Conservation (phyloP, 2,329 filamentous ascomycete genomes). For the Tolypocladium tundrense region DNA sequence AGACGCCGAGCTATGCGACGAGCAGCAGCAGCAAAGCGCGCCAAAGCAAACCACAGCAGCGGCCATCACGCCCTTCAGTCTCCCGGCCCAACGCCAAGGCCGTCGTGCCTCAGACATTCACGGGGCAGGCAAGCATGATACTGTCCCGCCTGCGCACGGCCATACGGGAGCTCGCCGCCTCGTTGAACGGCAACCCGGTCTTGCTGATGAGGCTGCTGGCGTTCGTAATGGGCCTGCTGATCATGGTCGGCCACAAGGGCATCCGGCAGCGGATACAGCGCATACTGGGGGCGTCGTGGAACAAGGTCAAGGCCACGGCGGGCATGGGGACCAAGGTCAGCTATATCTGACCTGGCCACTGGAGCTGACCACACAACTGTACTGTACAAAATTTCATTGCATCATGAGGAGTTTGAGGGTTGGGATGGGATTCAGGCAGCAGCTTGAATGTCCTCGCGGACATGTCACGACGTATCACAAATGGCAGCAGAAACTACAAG, state of each 20-base stretch:
- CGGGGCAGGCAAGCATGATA: conserved; percentile 40
- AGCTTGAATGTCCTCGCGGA: background rate
- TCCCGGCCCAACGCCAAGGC: conserved; percentile 19
- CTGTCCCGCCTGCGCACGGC: conserved; percentile 40
- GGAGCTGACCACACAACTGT: conserved; percentile 3
- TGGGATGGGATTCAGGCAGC: background rate
- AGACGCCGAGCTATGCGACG: conserved; percentile 25
- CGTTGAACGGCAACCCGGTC: conserved; percentile 46
- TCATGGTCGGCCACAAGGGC: conserved; percentile 65
- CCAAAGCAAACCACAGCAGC: conserved; percentile 15
- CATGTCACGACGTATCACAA: background rate
- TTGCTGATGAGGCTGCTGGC: conserved; percentile 55
- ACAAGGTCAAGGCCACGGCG: conserved; percentile 71
- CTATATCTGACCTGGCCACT: conserved; percentile 57
- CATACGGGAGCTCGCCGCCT: conserved; percentile 38
- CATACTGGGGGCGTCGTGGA: conserved; percentile 61
- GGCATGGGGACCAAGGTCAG: conserved; percentile 97
- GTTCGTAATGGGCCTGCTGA: conserved; percentile 68
- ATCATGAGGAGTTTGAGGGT: conserved; percentile 18
- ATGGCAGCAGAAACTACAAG: background rate
- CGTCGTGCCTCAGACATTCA: conserved; percentile 25
- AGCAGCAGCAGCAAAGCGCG: conserved; percentile 23
- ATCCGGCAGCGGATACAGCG: conserved; percentile 65
- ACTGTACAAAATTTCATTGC: conserved; percentile 10
- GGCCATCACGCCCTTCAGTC: conserved; percentile 12